A percentile compares a stretch with the other conserved stretches of the same genome.
phyloP scores from a whole-genome alignment of 345 rosid genomes.

The Xanthoceras sorbifolium region DNA sequence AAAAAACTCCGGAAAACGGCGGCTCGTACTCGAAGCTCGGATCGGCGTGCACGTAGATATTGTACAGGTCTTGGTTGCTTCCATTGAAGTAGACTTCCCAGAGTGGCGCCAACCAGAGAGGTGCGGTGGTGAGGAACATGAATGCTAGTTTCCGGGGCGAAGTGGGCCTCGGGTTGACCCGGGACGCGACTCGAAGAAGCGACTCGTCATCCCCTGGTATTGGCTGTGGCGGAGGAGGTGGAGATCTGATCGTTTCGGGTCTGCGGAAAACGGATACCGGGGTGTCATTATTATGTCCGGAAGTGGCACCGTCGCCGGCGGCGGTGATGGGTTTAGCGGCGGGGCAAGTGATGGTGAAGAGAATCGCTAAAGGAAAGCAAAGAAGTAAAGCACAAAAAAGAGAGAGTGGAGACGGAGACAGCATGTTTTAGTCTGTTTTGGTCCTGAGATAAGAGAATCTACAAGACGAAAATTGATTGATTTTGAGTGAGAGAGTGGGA shows the following conservation, averaged over 20 bases:
- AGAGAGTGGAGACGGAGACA: conserved; percentile 54
- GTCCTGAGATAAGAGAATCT: conserved; percentile 16
- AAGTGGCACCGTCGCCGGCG: conserved; percentile 9
- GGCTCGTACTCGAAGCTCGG: conserved; percentile 48
- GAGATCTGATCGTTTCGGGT: conserved; percentile 14
- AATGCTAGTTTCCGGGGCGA: conserved; percentile 64
- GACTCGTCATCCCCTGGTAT: conserved; percentile 46
- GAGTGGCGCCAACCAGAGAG: conserved; percentile 65
- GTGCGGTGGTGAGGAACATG: conserved; percentile 62
- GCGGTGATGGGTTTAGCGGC: conserved; percentile 30
- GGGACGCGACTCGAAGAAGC: conserved; percentile 51
- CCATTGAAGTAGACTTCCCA: conserved; percentile 67
- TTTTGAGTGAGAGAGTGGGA: conserved; percentile 19
- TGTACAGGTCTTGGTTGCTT: conserved; percentile 40
- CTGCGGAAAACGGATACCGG: conserved; percentile 17
- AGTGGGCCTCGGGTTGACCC: conserved; percentile 39
- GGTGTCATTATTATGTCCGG: conserved; percentile 1
- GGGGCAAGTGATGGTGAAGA: conserved; percentile 47
- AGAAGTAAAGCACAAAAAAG: conserved; percentile 62
- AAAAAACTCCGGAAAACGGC: conserved; percentile 58
- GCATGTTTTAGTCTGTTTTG: conserved; percentile 29
- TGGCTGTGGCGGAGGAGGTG: conserved; percentile 26
- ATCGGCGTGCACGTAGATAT: conserved; percentile 75
- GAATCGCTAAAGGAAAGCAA: conserved; percentile 59
- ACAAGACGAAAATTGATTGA: not conserved